Base-by-base conservation (phyloP, 2,329 filamentous ascomycete genomes). In the Zelopaecilomyces penicillatus region DNA sequence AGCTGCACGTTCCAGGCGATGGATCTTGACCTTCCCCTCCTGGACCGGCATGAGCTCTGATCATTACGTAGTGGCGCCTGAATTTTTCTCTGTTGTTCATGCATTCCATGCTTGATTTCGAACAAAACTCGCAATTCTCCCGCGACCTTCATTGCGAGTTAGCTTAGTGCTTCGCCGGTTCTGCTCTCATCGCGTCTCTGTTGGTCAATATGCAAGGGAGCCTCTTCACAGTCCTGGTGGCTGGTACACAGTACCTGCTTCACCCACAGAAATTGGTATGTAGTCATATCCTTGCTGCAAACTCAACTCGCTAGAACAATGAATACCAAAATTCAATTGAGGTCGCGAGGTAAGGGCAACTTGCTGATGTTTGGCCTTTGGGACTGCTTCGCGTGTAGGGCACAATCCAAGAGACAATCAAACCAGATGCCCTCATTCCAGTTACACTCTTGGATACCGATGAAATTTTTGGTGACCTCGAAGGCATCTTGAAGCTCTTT, bases 381-480 rank as follows among this genome's bases (percentile, higher is more conserved):
- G 19, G 32, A 19, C 19, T 3, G 19, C 19, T 19, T 19, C 48
- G 26, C 30, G 10, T 26, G 5, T 27, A 69, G 66, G 66, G 65
- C 42, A 58, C 60, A 19, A 67, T 69, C n/a, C 55, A 67, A 45
- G 64, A 67, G 48, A 65, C 60, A 30, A 67, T 68, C 47, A 63
- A 67, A 26, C 59, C 66, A 1, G 65, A 68, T 45, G 62, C 60
- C 41, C 53, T 69, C 9, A 55, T 69, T 11, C 66, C 66, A 6
- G 63, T 69, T 19, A 68, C 66, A 9, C 57, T 69, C 5, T 57
- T 69, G 5, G 60, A 60, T 28, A 62, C 65, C 1, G 54, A 61
- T 4, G 65, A 69, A 50, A 53, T 69, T 38, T 65, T 62, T 42
- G 54, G 54, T 12, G 53, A 66, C n/a, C 48, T 69, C 3, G 64